These are phyloP conservation scores for Musa acuminata DNA, from an alignment of 176 grass and related monocot genomes.

Conservation along the genomic window DNA sequence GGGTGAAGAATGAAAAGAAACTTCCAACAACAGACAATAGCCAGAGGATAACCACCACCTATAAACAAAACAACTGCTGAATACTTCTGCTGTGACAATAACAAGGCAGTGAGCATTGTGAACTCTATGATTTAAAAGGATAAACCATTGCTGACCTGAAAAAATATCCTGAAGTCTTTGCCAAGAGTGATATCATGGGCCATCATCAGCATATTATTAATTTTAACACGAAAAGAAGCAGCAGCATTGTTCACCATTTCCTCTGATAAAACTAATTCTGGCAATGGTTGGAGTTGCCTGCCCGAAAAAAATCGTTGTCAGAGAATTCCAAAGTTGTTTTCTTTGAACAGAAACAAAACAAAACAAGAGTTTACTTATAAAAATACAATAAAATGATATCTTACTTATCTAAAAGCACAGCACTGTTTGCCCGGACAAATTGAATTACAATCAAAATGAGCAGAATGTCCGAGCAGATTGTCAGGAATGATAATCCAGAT, in stretches of 20 bases:
- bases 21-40: slow-evolving; percentile 66
- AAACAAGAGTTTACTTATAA: slow-evolving; percentile 8
- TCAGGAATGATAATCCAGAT: slow-evolving; percentile 82
- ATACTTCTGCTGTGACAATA: neutral
- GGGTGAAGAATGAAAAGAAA: slow-evolving; percentile 80
- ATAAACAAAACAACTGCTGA: slow-evolving; percentile 25
- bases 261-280: slow-evolving; percentile 94
- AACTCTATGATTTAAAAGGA: neutral
- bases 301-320: neutral
- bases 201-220: slow-evolving; percentile 87
- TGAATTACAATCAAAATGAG: slow-evolving; percentile 73
- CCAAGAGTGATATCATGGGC: slow-evolving; percentile 93
- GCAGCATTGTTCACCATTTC: slow-evolving; percentile 87
- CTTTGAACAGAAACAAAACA: neutral
- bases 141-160: slow-evolving; percentile 39
- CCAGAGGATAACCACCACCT: slow-evolving; percentile 81
- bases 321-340: neutral
- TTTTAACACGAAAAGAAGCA: slow-evolving; percentile 75
- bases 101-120: no score
- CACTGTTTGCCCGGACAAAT: slow-evolving; percentile 47
- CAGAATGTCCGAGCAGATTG: slow-evolving; percentile 76
- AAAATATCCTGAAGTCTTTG: slow-evolving; percentile 79
- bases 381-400: slow-evolving; percentile 12
- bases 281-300: slow-evolving; percentile 79
- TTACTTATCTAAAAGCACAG: slow-evolving; percentile 68